phyloP scores from a whole-genome alignment of 2,329 filamentous ascomycete genomes.

The Ophiocordyceps camponoti-rufipedis region DNA sequence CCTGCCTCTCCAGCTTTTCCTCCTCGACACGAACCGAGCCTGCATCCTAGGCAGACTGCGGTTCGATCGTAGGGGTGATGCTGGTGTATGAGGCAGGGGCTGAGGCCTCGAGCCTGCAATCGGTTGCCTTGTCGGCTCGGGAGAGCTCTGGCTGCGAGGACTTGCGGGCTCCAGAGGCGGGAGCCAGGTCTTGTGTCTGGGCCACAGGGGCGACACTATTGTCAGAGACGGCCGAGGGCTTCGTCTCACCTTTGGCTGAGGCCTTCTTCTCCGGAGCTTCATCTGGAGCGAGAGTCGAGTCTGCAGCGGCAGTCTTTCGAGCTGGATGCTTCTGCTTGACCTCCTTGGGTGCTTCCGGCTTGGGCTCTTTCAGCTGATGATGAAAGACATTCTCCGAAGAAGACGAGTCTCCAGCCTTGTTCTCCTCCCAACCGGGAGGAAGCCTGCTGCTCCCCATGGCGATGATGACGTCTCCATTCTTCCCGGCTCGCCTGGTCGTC shows the following conservation, averaged over 20 bases:
- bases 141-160: too few relatives aligned
- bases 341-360: not conserved
- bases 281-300: not conserved
- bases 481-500: not conserved
- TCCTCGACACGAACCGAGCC: slow-evolving; percentile 1
- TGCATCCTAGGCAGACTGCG: slow-evolving; percentile 5
- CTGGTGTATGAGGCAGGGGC: not conserved
- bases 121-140: not conserved
- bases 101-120: not conserved
- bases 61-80: not conserved
- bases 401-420: not conserved
- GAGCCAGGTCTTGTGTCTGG: too few relatives aligned
- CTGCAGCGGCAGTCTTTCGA: not conserved
- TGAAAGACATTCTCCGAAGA: too few relatives aligned
- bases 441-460: slow-evolving; percentile 5
- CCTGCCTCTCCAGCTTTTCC: not conserved
- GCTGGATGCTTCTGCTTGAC: not conserved
- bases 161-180: too few relatives aligned
- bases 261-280: too few relatives aligned
- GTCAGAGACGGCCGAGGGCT: not conserved
- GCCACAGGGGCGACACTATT: not conserved
- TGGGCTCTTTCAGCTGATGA: not conserved
- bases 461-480: slow-evolving; percentile 3
- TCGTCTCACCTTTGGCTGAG: not conserved
- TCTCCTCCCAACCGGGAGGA: not conserved